phyloP scores from a whole-genome alignment of 441 rosid genomes.

The Corymbia calophylla region DNA sequence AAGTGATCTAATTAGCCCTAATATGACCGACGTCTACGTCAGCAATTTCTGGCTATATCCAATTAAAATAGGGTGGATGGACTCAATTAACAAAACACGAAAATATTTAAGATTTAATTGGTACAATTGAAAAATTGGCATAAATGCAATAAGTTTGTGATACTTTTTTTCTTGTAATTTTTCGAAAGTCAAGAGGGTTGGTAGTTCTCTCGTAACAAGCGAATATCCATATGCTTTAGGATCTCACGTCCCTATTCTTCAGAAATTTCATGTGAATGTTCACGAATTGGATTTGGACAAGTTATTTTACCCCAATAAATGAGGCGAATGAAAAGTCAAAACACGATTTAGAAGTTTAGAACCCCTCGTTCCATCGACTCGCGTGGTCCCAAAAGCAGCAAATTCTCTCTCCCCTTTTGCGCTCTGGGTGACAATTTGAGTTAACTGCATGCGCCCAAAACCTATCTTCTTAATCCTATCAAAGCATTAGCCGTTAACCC shows the following conservation, averaged over 20 bases:
- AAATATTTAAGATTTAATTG: background rate
- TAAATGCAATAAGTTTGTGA: too few relatives aligned
- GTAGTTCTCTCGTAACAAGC: background rate
- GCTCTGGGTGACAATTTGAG: background rate
- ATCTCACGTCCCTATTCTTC: background rate
- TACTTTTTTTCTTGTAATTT: too few relatives aligned
- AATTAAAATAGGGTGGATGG: rapidly evolving
- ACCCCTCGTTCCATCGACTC: background rate
- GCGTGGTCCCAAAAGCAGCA: background rate
- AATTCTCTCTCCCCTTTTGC: background rate
- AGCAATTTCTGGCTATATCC: rapidly evolving
- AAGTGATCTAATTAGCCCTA: too few relatives aligned
- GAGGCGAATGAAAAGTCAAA: background rate
- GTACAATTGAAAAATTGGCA: too few relatives aligned
- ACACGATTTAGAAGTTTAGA: background rate
- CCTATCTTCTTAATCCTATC: background rate
- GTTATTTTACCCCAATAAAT: background rate
- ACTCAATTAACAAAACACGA: too few relatives aligned
- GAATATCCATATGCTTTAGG: background rate
- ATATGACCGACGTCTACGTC: rapidly evolving
- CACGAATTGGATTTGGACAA: background rate
- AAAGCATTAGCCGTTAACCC: background rate
- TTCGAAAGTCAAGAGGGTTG: background rate
- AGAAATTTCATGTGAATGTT: background rate
- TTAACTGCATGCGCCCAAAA: background rate